Evolutionary conservation across 306 rosid species (phyloP).

Genomic region (Amphicarpaea edgeworthii): DNA sequence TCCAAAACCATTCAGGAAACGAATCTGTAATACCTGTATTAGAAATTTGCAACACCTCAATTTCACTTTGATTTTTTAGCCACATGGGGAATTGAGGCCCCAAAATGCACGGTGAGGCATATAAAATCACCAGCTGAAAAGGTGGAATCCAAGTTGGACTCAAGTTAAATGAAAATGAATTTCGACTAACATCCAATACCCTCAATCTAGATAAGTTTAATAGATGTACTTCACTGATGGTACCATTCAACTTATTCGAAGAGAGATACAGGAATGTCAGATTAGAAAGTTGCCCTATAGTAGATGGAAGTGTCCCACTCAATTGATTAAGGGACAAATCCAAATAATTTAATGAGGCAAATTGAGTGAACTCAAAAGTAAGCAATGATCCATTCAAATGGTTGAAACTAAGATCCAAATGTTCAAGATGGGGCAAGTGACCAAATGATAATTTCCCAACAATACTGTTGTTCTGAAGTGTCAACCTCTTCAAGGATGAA

Average conservation of each 20-base stretch:
- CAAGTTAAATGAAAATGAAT: constrained; percentile 42
- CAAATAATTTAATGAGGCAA: neutral
- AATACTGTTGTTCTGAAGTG: constrained; percentile 20
- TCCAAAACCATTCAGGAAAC: constrained; percentile 32
- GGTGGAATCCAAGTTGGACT: constrained; percentile 46
- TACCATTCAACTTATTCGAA: constrained; percentile 34
- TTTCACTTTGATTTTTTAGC: constrained; percentile 42
- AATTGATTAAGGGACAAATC: constrained; percentile 12
- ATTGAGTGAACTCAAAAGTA: neutral
- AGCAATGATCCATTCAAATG: constrained; percentile 18
- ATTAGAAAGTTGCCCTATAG: constrained; percentile 36
- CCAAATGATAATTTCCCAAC: neutral
- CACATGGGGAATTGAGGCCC: constrained; percentile 59
- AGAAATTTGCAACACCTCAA: neutral
- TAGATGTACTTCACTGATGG: neutral
- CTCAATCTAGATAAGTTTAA: neutral
- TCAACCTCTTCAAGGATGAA: neutral
- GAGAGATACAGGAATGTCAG: accelerated
- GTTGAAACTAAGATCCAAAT: neutral
- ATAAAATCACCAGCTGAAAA: neutral
- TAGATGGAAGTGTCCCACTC: constrained; percentile 22
- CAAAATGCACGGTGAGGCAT: constrained; percentile 4
- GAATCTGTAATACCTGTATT: constrained; percentile 37
- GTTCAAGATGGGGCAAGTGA: neutral
- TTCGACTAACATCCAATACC: neutral